Percentiles rank a stretch among this genome's conserved stretches.
Evolutionary conservation across 345 rosid species (phyloP).

Genomic region (Arabis hirsuta): DNA sequence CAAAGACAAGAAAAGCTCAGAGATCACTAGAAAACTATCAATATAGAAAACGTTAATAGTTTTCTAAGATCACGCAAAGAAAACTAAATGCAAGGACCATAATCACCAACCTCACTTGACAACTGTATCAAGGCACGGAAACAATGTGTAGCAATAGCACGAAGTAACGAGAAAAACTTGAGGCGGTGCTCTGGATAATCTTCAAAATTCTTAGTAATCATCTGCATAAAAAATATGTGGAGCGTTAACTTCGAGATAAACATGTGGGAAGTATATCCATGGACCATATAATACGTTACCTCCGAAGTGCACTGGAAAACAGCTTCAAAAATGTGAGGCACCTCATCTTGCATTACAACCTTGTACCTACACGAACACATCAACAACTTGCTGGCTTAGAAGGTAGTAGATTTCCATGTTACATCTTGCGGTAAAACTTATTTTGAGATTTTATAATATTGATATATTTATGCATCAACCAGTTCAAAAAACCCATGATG

Average conservation of each 20-base stretch:
- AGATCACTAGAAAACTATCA: background rate
- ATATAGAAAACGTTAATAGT: background rate
- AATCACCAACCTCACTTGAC: constrained; percentile 84
- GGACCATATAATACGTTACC: constrained; percentile 51
- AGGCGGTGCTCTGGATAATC: constrained; percentile 99
- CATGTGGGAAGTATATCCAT: background rate
- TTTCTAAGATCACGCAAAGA: background rate
- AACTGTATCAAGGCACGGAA: constrained; percentile 82
- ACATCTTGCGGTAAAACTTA: constrained; percentile 50
- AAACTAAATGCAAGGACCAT: constrained; percentile 19
- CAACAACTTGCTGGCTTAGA: constrained; percentile 11
- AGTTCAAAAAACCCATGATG: constrained; percentile 1
- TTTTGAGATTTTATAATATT: constrained; percentile 35
- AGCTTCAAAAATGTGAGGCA: constrained; percentile 95
- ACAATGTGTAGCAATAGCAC: constrained; percentile 93
- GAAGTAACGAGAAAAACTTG: constrained; percentile 94
- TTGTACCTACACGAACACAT: constrained; percentile 66
- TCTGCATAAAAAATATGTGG: constrained; percentile 52
- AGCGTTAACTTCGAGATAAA: background rate
- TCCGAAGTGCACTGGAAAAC: constrained; percentile 97
- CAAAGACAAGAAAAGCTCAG: constrained; percentile 12
- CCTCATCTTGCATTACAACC: constrained; percentile 84
- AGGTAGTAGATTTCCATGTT: constrained; percentile 15
- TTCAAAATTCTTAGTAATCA: constrained; percentile 98
- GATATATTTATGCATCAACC: constrained; percentile 34